Conservation (phyloP, 257 asterid genomes). For the Solanum bulbocastanum region DNA sequence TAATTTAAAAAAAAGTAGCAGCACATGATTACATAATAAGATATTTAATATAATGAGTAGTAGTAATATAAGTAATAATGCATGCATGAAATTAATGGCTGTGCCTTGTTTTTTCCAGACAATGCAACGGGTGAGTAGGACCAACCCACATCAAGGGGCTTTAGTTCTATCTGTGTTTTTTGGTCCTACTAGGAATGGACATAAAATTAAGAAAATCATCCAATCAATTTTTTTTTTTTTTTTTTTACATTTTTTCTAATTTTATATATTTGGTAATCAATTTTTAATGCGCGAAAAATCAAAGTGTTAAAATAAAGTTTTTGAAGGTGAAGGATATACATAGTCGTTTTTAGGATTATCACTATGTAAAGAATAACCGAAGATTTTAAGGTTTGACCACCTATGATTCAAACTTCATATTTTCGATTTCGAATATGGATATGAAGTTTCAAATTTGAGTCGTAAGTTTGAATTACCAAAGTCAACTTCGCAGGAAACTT, state of each 20-base stretch:
- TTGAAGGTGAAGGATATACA: not conserved
- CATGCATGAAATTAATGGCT: conserved; percentile 28
- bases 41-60: conserved; percentile 14
- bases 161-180: not conserved
- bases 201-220: not conserved
- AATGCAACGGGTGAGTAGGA: conserved; percentile 18
- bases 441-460: not conserved
- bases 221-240: not conserved
- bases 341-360: not conserved
- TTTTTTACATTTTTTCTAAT: too few species aligned
- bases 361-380: not conserved
- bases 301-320: not conserved
- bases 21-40: not conserved
- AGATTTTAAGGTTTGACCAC: not conserved
- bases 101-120: conserved; percentile 6
- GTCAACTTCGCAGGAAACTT: not conserved
- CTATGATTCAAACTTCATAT: rapidly evolving
- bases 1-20: too few species aligned
- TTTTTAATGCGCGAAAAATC: not conserved
- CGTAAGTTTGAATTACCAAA: not conserved
- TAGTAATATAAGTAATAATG: conserved; percentile 8
- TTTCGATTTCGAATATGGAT: not conserved
- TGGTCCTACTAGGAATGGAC: not conserved
- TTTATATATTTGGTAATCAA: not conserved
- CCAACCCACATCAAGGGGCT: not conserved